Conservation (phyloP, 2,329 filamentous ascomycete species). For the Ophiostoma ips region DNA sequence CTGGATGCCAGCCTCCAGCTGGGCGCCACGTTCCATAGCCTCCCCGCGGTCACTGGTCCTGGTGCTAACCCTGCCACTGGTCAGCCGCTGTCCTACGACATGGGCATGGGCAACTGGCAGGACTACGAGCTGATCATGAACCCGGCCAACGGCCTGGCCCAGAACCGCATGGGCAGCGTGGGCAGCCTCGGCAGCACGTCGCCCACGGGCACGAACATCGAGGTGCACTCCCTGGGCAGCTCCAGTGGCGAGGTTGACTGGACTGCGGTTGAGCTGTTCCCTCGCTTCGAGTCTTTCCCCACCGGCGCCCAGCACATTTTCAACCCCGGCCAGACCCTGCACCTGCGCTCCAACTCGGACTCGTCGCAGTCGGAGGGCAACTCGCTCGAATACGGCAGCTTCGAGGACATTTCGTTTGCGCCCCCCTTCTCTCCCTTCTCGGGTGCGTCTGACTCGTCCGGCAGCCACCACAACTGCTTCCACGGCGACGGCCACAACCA, state of each 20-base stretch:
- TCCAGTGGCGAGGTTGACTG: constrained; percentile 57
- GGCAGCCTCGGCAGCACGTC: constrained; percentile 45
- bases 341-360: constrained; percentile 75
- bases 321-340: constrained; percentile 81
- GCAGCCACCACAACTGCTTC: constrained; percentile 47
- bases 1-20: constrained; percentile 48
- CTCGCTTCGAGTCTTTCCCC: constrained; percentile 54
- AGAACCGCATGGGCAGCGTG: constrained; percentile 18
- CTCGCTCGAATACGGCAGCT: constrained; percentile 59
- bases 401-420: constrained; percentile 61
- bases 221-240: constrained; percentile 70
- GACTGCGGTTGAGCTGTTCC: constrained; percentile 65
- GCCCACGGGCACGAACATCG: constrained; percentile 66
- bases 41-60: constrained; percentile 41
- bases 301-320: constrained; percentile 58
- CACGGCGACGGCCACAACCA: constrained; percentile 33
- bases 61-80: constrained; percentile 29
- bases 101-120: constrained; percentile 60
- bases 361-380: constrained; percentile 62
- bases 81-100: constrained; percentile 46
- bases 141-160: constrained; percentile 28
- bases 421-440: constrained; percentile 61
- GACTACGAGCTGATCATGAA: constrained; percentile 51
- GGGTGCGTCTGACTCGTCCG: constrained; percentile 56
- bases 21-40: constrained; percentile 46